Base-by-base conservation (phyloP, 768 basidiomycete species). In the Tylopilus subfusipes region DNA sequence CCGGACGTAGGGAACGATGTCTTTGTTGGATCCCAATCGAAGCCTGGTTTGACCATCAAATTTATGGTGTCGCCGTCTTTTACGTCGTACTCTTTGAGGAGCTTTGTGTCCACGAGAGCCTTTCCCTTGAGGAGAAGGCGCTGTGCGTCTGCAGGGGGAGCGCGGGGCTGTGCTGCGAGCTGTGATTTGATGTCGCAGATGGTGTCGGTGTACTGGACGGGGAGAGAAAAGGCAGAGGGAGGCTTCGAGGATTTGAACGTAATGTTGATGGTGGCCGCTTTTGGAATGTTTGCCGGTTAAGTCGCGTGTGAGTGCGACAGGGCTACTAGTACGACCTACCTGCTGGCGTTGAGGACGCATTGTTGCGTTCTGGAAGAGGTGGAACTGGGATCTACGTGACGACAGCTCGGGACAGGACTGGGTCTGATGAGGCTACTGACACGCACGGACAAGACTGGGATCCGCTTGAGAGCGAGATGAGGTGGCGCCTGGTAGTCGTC, bases 201-300 rank as follows among this genome's bases (percentile, higher is more conserved):
- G 48, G 93, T 82, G 68, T 97, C 92, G n/a, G 92, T 87, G 33
- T 83, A 81, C 45, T 85, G 82, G 13, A 91, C 81, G 44, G 82
- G 68, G 59, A 98, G 77, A 27, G 83, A 77, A 75, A 89, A 88
- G 0, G 86, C 74, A 44, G 85, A 80, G 22, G 91, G 75, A 1
- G 97, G 97, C 67, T 98, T 98, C 65, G 84, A 76, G 45, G 92
- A 97, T 73, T 97, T 98, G 80, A 99, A 84, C 48, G 83, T 88
- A 61, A 99, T 72, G 21, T 76, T 76, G 61, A 98, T 72, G 22
- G 53, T 40, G 52, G 57, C 47, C 31, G 30, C 63, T 70, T 56
- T 31, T 21, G 10, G 31, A 48, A 31, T 13, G 12, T 48, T 27
- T 39, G 51, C 55, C 44, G 52, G 34, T 70, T 42, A 60, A 50